Conservation (phyloP, 139 green algal genomes). For the Coccomyxa sp. region DNA sequence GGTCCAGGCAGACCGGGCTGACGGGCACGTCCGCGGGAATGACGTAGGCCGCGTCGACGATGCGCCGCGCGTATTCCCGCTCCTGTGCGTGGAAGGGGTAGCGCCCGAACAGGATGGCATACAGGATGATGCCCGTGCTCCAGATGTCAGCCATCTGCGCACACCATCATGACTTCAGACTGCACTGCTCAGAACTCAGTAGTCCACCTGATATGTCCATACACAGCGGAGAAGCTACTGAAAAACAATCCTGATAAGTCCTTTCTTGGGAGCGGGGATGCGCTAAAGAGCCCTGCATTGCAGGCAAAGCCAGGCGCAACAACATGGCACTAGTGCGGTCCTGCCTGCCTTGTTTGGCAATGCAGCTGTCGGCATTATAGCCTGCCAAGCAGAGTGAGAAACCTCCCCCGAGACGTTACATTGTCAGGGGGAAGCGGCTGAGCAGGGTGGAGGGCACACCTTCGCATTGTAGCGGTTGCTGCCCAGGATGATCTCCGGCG, state of each 20-base stretch:
- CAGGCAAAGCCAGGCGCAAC: no score
- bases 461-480: slow-evolving; percentile 51
- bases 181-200: not conserved
- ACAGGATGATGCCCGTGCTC: slow-evolving; percentile 76
- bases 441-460: not conserved
- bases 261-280: no score
- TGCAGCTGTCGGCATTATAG: no score
- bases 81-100: slow-evolving; percentile 82
- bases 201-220: not conserved
- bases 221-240: no score
- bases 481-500: slow-evolving; percentile 58
- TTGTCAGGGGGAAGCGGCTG: not conserved
- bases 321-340: no score
- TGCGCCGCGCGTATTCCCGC: slow-evolving; percentile 5
- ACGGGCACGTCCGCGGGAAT: slow-evolving; percentile 50
- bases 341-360: no score
- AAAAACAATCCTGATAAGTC: no score
- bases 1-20: slow-evolving; percentile 25
- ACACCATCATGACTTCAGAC: no score
- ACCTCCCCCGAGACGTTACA: no score
- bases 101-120: slow-evolving; percentile 64
- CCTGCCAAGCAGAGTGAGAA: no score
- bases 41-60: slow-evolving; percentile 27
- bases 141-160: slow-evolving; percentile 65
- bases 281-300: not conserved